Conservation (phyloP, 768 basidiomycete species). For the Amanita polypyramis region DNA sequence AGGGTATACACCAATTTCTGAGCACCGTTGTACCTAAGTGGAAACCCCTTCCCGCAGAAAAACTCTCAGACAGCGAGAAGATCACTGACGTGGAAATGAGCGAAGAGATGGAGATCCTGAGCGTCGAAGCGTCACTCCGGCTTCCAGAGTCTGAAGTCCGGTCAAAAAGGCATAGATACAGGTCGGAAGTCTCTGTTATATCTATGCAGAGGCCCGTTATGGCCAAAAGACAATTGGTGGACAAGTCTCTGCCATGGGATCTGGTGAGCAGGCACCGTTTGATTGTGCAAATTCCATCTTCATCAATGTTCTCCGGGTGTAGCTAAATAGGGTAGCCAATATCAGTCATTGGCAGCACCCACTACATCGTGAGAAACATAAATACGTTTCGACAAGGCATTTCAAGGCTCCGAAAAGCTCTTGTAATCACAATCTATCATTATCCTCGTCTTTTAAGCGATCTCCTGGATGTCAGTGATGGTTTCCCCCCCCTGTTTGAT, state of each 20-base stretch:
- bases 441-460: constrained; percentile 26
- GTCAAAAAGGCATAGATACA: not conserved
- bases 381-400: not conserved
- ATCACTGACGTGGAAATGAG: not conserved
- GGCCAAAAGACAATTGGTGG: not conserved
- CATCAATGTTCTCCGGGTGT: not conserved
- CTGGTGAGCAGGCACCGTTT: not conserved
- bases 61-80: not conserved
- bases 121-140: not conserved
- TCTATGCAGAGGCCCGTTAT: not conserved
- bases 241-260: not conserved
- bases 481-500: not conserved
- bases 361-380: not conserved
- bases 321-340: not conserved
- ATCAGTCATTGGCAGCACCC: not conserved
- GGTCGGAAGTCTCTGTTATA: not conserved
- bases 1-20: not conserved
- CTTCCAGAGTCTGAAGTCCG: not conserved
- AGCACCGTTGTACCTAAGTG: not conserved
- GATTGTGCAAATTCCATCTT: not conserved
- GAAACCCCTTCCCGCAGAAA: not conserved
- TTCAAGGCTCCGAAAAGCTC: not conserved
- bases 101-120: not conserved
- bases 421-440: constrained; percentile 9
- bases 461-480: constrained; percentile 31